These are phyloP conservation scores for Blastocystis sp. DNA, from an alignment of 352 stramenopile species.

Conservation along the genomic window DNA sequence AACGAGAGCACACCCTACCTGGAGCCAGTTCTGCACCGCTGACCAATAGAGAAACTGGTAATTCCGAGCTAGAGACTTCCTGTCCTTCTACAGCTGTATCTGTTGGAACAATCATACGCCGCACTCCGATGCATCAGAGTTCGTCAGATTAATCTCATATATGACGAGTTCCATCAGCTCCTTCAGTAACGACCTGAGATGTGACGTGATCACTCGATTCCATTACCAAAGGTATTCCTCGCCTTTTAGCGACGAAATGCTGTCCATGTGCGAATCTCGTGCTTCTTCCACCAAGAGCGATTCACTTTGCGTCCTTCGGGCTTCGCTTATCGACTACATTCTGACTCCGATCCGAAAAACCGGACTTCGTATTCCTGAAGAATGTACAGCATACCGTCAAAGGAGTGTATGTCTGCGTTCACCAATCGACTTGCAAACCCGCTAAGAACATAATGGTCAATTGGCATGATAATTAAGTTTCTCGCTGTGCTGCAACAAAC, in stretches of 20 bases:
- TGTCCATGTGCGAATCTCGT: background rate
- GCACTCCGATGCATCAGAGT: background rate
- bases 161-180: constrained; percentile 5
- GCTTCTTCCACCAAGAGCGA: background rate
- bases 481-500: background rate
- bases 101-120: background rate
- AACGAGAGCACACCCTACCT: background rate
- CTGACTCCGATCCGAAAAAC: background rate
- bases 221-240: constrained; percentile 19
- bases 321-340: background rate
- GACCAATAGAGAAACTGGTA: constrained; percentile 15
- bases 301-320: background rate
- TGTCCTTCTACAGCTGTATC: background rate
- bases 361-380: constrained; percentile 6
- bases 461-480: background rate
- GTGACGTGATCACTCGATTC: background rate
- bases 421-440: background rate
- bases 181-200: background rate
- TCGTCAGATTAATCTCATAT: background rate
- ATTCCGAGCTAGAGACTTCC: background rate
- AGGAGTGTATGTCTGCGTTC: background rate
- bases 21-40: background rate
- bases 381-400: background rate
- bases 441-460: background rate
- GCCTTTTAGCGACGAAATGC: background rate